A percentile compares a stretch with the other conserved stretches of the same genome.
phyloP scores from a whole-genome alignment of 495 filamentous ascomycete genomes.

The Tuber umbilicatum region DNA sequence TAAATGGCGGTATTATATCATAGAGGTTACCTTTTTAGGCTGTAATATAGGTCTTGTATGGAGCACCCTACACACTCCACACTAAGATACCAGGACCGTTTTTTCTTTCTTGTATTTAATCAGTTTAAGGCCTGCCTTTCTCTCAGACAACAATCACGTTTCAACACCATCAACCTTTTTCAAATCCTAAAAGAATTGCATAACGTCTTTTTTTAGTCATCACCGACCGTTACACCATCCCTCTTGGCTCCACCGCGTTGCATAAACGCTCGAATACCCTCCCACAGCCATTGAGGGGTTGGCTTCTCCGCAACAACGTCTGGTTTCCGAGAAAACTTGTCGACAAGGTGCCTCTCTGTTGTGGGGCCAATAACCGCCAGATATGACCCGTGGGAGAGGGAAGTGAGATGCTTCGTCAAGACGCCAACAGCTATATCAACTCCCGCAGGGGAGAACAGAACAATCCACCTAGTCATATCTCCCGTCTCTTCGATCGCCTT shows the following conservation, averaged over 20 bases:
- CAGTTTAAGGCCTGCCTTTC: no score
- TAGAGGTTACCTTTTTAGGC: no score
- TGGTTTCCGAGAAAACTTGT: constrained; percentile 61
- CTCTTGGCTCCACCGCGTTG: constrained; percentile 6
- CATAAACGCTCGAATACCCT: constrained; percentile 58
- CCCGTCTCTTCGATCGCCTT: constrained; percentile 45
- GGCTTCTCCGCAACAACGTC: constrained; percentile 79
- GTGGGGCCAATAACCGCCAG: constrained; percentile 92
- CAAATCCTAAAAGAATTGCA: neutral
- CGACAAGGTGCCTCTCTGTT: constrained; percentile 66
- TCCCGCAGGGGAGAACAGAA: constrained; percentile 81
- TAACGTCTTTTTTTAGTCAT: neutral
- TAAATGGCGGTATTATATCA: no score
- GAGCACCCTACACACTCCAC: no score
- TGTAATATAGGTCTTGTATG: no score
- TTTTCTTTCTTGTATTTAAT: no score
- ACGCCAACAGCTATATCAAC: constrained; percentile 30
- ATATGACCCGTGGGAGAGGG: constrained; percentile 46
- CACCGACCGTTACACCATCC: neutral
- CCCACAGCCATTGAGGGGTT: constrained; percentile 72
- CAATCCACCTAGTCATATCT: constrained; percentile 61
- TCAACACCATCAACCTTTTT: no score
- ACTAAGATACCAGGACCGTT: no score
- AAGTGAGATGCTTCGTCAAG: constrained; percentile 26
- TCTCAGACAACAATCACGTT: no score